Conservation (phyloP, 1,284 basidiomycete genomes). For the Irpex rosettiformis region DNA sequence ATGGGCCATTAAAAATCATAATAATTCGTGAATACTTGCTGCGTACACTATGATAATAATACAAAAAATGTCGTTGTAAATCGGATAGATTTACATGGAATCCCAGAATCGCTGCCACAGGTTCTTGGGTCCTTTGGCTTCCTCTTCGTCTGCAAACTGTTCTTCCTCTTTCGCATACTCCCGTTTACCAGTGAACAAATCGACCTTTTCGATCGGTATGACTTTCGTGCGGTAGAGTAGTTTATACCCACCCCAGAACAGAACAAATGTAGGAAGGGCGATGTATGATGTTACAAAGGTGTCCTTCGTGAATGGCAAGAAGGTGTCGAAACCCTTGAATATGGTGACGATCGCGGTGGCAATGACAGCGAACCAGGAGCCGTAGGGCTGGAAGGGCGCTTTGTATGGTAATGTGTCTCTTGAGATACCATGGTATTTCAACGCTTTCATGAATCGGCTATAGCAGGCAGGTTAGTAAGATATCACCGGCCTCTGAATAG, state of each 20-base stretch:
- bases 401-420: slow-evolving; percentile 66
- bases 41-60: neutral
- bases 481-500: neutral
- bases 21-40: neutral
- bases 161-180: slow-evolving; percentile 68
- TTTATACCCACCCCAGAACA: slow-evolving; percentile 61
- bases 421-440: slow-evolving; percentile 62
- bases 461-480: slow-evolving; percentile 1
- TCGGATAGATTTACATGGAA: slow-evolving; percentile 31
- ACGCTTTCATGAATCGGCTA: slow-evolving; percentile 66
- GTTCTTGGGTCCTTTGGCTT: slow-evolving; percentile 36
- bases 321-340: slow-evolving; percentile 52
- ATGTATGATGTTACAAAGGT: slow-evolving; percentile 65
- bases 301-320: slow-evolving; percentile 52
- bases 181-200: slow-evolving; percentile 59
- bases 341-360: slow-evolving; percentile 58
- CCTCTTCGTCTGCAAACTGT: slow-evolving; percentile 39
- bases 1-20: neutral
- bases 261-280: slow-evolving; percentile 50
- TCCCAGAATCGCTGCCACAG: slow-evolving; percentile 39
- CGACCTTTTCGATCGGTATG: slow-evolving; percentile 53
- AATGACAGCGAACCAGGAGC: slow-evolving; percentile 59
- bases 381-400: slow-evolving; percentile 64
- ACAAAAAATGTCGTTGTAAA: too few relatives aligned
- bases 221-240: slow-evolving; percentile 46